Evolutionary conservation across 305 asterid genomes (phyloP), one percentile per base, ranked within the genome.

Genomic region (Fraxinus sp.): DNA sequence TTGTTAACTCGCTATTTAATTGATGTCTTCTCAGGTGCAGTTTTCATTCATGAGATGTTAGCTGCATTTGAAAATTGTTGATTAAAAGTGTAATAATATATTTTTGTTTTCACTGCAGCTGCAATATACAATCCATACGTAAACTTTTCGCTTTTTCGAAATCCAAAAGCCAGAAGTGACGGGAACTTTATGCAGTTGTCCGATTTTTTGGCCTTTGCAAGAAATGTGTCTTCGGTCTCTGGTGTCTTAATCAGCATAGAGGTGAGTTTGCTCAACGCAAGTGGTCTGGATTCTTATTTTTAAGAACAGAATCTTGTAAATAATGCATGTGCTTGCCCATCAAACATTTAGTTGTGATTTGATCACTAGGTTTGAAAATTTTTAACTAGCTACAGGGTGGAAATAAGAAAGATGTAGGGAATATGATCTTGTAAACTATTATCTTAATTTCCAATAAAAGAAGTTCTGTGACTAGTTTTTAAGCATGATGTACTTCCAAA

Each of bases 191-290:
- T 84, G 91, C 89, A 75, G 82, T 84, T 94, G 70, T 90, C 93
- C 11, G 92, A 93, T 14, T 94, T 96, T 84, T 84, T 96, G 89
- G 89, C 82, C 77, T 79, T 89, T 57, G 97, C 96, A n/a, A 87
- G 80, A 22, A 93, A 91, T 82, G 87, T 91, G 9, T 84, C 96
- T 75, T 89, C 98, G 39, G 91, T 92, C 85, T 92, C 97, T 76
- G 98, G 97, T 82, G 92, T 96, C 84, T 18, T 93, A 77, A 91
- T 96, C 86, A 86, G 87, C 86, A 88, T 96, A 52, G 98, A 93
- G 97, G 97, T 94, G 84, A 85, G 93, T 90, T 80, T 57, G 33
- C 82, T 64, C 5, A 43, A 72, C 57, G 52, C 30, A 72, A 75
- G 49, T 80, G 37, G 32, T 41, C 80, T 74, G 33, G 77, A 83